Evolutionary conservation across 345 rosid genomes (phyloP).

Genomic region (Eucalyptus victrix): DNA sequence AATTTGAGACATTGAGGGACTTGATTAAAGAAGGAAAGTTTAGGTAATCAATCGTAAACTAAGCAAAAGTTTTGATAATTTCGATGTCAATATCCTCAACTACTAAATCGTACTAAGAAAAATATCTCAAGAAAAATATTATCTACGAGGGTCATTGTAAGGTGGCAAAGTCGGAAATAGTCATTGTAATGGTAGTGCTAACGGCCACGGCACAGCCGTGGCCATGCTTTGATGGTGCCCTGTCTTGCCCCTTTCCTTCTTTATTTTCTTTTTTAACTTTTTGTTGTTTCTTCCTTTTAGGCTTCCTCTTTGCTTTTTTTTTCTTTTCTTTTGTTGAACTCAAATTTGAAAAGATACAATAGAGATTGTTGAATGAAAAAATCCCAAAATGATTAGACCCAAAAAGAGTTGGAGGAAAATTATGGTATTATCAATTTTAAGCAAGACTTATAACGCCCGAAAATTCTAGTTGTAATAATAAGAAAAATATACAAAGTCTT

Average conservation of each 20-base stretch:
- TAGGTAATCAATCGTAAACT: background rate
- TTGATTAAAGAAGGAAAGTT: too few relatives aligned
- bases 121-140: background rate
- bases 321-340: background rate
- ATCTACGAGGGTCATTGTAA: rapidly evolving
- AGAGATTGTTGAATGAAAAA: background rate
- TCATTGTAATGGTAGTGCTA: background rate
- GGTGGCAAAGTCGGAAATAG: background rate
- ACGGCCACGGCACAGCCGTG: too few relatives aligned
- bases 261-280: too few relatives aligned
- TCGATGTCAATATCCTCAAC: too few relatives aligned
- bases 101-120: too few relatives aligned
- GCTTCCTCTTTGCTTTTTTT: background rate
- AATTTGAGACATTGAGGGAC: too few relatives aligned
- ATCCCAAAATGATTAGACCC: too few relatives aligned
- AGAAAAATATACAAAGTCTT: too few relatives aligned
- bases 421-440: background rate
- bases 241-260: background rate
- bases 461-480: background rate
- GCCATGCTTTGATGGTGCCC: background rate
- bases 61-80: too few relatives aligned
- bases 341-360: background rate
- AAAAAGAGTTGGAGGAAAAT: background rate
- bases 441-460: background rate
- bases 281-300: background rate